Percentiles rank a stretch among this genome's conserved stretches.
These are phyloP conservation scores for Solanum medicagineum DNA, from an alignment of 257 asterid genomes.

Conservation along the genomic window DNA sequence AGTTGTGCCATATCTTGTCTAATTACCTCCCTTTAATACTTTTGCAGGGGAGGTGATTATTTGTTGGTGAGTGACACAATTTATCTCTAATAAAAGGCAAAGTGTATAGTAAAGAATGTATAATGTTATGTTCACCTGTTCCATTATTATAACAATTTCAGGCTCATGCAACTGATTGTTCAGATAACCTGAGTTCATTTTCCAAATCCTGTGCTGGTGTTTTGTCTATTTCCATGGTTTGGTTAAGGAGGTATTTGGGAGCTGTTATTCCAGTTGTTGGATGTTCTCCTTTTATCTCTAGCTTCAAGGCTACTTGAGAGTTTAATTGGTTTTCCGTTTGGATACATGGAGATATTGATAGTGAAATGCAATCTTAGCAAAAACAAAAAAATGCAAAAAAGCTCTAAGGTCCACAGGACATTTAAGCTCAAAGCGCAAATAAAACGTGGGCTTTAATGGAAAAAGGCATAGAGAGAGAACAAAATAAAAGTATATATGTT, in stretches of 20 bases:
- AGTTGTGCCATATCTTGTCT: no score
- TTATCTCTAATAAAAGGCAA: not conserved
- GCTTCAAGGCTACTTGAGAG: not conserved
- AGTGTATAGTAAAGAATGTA: not conserved
- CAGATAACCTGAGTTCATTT: not conserved
- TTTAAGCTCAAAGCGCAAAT: not conserved
- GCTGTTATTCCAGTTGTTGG: not conserved
- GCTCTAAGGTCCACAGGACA: not conserved
- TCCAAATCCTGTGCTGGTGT: not conserved
- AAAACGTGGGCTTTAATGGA: not conserved
- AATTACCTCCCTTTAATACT: no score
- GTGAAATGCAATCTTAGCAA: not conserved
- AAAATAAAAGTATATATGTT: not conserved
- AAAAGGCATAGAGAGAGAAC: not conserved
- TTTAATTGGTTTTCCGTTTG: not conserved
- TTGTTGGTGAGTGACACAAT: not conserved
- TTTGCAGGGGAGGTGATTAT: not conserved
- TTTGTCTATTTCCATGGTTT: not conserved
- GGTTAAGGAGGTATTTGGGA: not conserved
- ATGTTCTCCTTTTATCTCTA: not conserved
- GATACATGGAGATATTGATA: not conserved
- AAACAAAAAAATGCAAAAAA: not conserved
- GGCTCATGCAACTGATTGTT: not conserved
- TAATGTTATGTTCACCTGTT: not conserved
- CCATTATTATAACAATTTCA: not conserved